Percentiles rank a stretch among this genome's conserved stretches.
Conservation (phyloP, 1,284 basidiomycete species). For the Neolentinus lepideus region DNA sequence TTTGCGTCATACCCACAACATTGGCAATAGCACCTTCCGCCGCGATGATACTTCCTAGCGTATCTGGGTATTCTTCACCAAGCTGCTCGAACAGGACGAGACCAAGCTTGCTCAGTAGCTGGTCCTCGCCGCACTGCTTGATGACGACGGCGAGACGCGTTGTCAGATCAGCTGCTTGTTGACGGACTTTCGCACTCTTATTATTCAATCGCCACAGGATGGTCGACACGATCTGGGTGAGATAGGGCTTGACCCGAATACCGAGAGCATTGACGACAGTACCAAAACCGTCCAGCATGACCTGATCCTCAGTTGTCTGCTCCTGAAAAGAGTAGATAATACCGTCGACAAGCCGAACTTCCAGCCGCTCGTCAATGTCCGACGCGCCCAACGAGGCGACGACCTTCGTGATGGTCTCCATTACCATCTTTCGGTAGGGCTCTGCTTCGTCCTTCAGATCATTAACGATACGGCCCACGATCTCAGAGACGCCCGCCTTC, state of each 20-base stretch:
- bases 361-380: slow-evolving; percentile 94
- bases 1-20: slow-evolving; percentile 99
- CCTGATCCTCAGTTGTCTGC: slow-evolving; percentile 97
- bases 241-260: slow-evolving; percentile 97
- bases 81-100: slow-evolving; percentile 98
- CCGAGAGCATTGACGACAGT: slow-evolving; percentile 95
- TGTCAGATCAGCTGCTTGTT: slow-evolving; percentile 97
- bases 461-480: slow-evolving; percentile 92
- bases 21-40: slow-evolving; percentile 98
- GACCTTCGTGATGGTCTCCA: slow-evolving; percentile 99
- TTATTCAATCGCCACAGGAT: slow-evolving; percentile 99
- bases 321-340: slow-evolving; percentile 99
- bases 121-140: slow-evolving; percentile 98
- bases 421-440: slow-evolving; percentile 99
- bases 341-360: slow-evolving; percentile 92
- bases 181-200: slow-evolving; percentile 98
- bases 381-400: slow-evolving; percentile 89
- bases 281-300: slow-evolving; percentile 98
- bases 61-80: slow-evolving; percentile 99
- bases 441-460: slow-evolving; percentile 96
- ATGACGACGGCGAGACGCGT: slow-evolving; percentile 94
- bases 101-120: slow-evolving; percentile 92
- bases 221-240: slow-evolving; percentile 99
- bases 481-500: slow-evolving; percentile 94
- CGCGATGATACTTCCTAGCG: slow-evolving; percentile 96